phyloP scores from a whole-genome alignment of 2,329 filamentous ascomycete species.

The Penicillium sp. region DNA sequence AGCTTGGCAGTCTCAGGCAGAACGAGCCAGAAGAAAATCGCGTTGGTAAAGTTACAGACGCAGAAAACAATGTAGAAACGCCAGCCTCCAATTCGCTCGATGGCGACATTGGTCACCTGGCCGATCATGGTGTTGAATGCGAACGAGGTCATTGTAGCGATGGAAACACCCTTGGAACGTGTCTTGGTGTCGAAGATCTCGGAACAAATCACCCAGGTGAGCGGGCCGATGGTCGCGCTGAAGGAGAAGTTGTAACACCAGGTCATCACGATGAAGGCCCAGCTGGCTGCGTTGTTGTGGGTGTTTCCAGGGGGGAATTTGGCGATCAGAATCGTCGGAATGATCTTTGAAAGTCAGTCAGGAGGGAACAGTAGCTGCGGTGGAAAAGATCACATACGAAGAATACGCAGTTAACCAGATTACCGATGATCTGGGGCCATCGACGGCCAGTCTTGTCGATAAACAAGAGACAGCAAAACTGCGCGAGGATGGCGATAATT shows the following conservation, averaged over 20 bases:
- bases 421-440: constrained; percentile 71
- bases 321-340: not conserved
- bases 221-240: constrained; percentile 68
- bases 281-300: constrained; percentile 37
- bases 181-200: constrained; percentile 79
- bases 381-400: not conserved
- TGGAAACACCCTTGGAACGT: constrained; percentile 71
- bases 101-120: constrained; percentile 65
- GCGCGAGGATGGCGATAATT: constrained; percentile 35
- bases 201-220: constrained; percentile 62
- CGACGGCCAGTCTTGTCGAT: constrained; percentile 71
- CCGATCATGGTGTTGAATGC: constrained; percentile 77
- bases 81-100: constrained; percentile 55
- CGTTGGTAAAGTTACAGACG: constrained; percentile 69
- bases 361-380: not conserved
- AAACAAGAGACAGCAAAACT: constrained; percentile 65
- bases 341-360: not conserved
- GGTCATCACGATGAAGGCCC: constrained; percentile 70
- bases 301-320: constrained; percentile 61
- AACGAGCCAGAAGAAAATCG: constrained; percentile 67
- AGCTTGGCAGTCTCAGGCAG: constrained; percentile 67
- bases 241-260: constrained; percentile 82
- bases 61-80: constrained; percentile 65
- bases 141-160: constrained; percentile 72
- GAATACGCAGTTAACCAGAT: constrained; percentile 67